These are phyloP conservation scores for Phanerochaete sordida DNA, from an alignment of 768 basidiomycete species.

Conservation along the genomic window DNA sequence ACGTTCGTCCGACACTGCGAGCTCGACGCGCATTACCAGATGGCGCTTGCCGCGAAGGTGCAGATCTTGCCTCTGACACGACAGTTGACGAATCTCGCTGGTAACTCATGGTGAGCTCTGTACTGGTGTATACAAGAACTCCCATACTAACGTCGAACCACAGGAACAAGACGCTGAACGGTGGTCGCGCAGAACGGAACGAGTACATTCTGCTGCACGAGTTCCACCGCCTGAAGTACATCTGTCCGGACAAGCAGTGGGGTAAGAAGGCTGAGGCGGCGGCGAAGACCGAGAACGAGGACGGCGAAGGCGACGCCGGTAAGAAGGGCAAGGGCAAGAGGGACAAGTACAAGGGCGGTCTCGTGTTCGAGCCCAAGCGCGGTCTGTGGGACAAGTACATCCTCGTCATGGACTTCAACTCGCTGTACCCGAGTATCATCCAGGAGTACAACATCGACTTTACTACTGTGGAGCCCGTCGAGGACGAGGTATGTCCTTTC, in stretches of 20 bases:
- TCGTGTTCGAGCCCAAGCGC: slow-evolving; percentile 95
- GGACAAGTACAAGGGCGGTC: slow-evolving; percentile 98
- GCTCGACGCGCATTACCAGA: slow-evolving; percentile 93
- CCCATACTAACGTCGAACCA: background rate
- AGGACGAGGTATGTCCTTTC: slow-evolving; percentile 43
- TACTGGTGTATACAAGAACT: background rate
- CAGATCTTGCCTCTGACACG: slow-evolving; percentile 90
- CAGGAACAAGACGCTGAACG: slow-evolving; percentile 97
- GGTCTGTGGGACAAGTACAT: slow-evolving; percentile 96
- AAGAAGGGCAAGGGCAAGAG: slow-evolving; percentile 65
- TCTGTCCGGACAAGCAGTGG: slow-evolving; percentile 93
- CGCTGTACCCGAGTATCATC: slow-evolving; percentile 97
- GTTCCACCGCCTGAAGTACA: slow-evolving; percentile 93
- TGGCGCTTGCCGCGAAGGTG: slow-evolving; percentile 94
- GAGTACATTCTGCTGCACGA: slow-evolving; percentile 99
- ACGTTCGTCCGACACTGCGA: slow-evolving; percentile 94
- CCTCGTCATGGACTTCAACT: slow-evolving; percentile 99
- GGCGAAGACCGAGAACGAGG: slow-evolving; percentile 50
- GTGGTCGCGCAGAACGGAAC: slow-evolving; percentile 97
- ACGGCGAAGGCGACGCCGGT: slow-evolving; percentile 34
- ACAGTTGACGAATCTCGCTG: slow-evolving; percentile 93
- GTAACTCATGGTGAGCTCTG: slow-evolving; percentile 82
- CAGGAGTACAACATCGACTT: slow-evolving; percentile 99
- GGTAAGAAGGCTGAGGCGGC: slow-evolving; percentile 64
- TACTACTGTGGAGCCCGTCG: slow-evolving; percentile 82